phyloP scores from a whole-genome alignment of 139 green algal genomes.

The Picochlorum sp. region DNA sequence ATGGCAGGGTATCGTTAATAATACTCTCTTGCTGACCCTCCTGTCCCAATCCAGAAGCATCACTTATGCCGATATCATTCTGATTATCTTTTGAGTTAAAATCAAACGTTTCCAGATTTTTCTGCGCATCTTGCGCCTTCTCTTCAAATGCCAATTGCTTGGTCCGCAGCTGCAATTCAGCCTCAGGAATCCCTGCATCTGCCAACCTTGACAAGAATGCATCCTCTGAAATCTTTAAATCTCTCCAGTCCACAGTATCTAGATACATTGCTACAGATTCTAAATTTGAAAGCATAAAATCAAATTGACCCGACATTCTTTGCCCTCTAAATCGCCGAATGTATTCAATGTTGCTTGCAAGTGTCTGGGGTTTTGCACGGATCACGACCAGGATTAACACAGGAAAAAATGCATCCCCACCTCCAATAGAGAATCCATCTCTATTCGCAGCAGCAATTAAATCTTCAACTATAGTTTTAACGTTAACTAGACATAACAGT shows the following conservation, averaged over 20 bases:
- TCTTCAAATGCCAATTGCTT: not conserved
- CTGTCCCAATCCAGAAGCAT: not conserved
- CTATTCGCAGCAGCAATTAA: constrained; percentile 8
- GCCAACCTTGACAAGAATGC: constrained; percentile 17
- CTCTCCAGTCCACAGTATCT: constrained; percentile 21
- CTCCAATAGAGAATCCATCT: constrained; percentile 21
- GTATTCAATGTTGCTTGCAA: constrained; percentile 66
- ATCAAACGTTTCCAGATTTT: not conserved
- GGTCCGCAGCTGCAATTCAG: not conserved
- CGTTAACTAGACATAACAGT: constrained; percentile 89
- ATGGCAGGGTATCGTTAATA: not conserved
- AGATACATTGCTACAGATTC: constrained; percentile 26
- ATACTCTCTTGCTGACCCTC: not conserved
- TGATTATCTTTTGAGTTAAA: too few species aligned
- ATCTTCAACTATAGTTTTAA: constrained; percentile 23
- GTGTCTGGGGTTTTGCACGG: constrained; percentile 45
- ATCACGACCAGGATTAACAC: constrained; percentile 85
- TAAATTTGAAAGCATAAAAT: constrained; percentile 31
- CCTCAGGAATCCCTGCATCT: constrained; percentile 27
- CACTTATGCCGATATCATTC: not conserved
- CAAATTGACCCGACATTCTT: constrained; percentile 34
- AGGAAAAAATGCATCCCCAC: constrained; percentile 91
- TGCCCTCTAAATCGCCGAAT: constrained; percentile 55
- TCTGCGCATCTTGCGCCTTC: not conserved
- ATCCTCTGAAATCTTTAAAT: constrained; percentile 13